A percentile compares a stretch with the other conserved stretches of the same genome.
Evolutionary conservation across 805 yeast genomes (phyloP).

Genomic region (Candida alai): DNA sequence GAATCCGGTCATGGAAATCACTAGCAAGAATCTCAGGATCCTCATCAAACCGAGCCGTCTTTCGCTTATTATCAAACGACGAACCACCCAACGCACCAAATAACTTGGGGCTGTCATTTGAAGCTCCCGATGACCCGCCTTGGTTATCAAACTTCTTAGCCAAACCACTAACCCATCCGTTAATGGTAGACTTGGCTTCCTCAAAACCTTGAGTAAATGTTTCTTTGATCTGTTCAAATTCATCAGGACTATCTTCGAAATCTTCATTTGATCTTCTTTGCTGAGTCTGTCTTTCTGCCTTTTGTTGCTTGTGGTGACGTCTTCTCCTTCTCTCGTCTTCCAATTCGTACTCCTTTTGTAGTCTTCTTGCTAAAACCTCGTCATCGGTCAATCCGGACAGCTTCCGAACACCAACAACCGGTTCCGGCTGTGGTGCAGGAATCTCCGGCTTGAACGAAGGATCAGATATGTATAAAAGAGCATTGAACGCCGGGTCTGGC

Average conservation of each 20-base stretch:
- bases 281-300: conserved; percentile 7
- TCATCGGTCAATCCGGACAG: conserved; percentile 44
- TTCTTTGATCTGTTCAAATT: conserved; percentile 62
- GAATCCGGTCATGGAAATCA: conserved; percentile 47
- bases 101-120: conserved; percentile 25
- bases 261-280: conserved; percentile 12
- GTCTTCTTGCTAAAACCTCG: conserved; percentile 74
- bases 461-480: conserved; percentile 75
- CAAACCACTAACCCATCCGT: conserved; percentile 73
- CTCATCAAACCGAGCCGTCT: conserved; percentile 39
- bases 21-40: conserved; percentile 52
- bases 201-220: conserved; percentile 71
- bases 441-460: conserved; percentile 57
- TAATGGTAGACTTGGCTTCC: conserved; percentile 73
- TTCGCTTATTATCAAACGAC: conserved; percentile 21
- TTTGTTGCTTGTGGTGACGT: conserved; percentile 12
- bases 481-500: conserved; percentile 84
- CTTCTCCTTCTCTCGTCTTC: conserved; percentile 37
- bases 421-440: conserved; percentile 25
- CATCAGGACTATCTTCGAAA: conserved; percentile 42
- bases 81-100: conserved; percentile 48
- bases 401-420: too few species aligned
- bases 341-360: conserved; percentile 62
- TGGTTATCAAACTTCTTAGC: conserved; percentile 44
- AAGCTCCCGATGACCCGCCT: conserved; percentile 15